phyloP scores from a whole-genome alignment of 768 basidiomycete genomes.

The Hericium rajendrae region DNA sequence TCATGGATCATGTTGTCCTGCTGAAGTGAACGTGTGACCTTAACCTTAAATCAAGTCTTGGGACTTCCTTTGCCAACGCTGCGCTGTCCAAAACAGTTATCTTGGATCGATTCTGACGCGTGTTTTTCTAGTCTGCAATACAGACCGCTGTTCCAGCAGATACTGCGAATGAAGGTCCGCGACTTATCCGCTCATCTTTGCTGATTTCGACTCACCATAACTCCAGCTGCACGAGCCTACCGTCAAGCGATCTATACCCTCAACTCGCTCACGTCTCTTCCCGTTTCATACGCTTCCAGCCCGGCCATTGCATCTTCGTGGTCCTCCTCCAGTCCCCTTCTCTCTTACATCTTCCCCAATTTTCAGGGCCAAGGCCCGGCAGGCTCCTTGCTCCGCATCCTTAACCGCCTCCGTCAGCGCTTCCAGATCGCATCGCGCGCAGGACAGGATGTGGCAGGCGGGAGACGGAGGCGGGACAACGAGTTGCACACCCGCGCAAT shows the following conservation, averaged over 20 bases:
- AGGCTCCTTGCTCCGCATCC: slow-evolving; percentile 59
- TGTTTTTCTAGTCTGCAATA: neutral
- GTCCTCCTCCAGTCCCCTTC: slow-evolving; percentile 33
- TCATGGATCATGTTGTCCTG: neutral
- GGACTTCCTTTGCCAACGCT: neutral
- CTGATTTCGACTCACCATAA: neutral
- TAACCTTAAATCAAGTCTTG: slow-evolving; percentile 6
- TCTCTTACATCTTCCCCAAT: slow-evolving; percentile 61
- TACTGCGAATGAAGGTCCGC: slow-evolving; percentile 11
- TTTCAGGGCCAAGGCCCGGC: slow-evolving; percentile 72
- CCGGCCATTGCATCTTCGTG: slow-evolving; percentile 32
- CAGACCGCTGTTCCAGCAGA: neutral
- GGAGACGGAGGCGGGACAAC: slow-evolving; percentile 45
- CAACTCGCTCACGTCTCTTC: slow-evolving; percentile 50
- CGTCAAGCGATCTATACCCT: slow-evolving; percentile 65
- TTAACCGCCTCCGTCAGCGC: slow-evolving; percentile 47
- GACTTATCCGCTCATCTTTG: no score
- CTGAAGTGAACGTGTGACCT: neutral
- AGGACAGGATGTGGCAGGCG: slow-evolving; percentile 27
- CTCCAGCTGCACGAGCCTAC: slow-evolving; percentile 60
- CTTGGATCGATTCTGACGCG: neutral
- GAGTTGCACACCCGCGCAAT: slow-evolving; percentile 63
- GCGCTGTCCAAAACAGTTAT: neutral
- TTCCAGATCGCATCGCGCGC: slow-evolving; percentile 31
- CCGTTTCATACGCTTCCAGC: slow-evolving; percentile 47